phyloP scores from a whole-genome alignment of 2,329 filamentous ascomycete genomes.

The Xylariaceae sp. region DNA sequence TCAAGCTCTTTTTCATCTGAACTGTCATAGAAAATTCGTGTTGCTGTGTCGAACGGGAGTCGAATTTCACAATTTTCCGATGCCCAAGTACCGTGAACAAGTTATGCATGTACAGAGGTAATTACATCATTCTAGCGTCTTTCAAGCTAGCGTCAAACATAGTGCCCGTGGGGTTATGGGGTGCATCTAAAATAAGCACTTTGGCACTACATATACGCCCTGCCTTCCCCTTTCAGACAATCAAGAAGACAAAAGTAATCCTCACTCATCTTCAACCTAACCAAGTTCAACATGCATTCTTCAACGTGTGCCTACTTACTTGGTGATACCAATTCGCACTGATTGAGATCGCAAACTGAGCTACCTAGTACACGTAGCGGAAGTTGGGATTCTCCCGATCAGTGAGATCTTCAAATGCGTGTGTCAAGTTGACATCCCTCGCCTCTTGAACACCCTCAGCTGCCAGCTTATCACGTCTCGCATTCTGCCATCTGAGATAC shows the following conservation, averaged over 20 bases:
- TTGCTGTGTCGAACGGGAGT: too few relatives aligned
- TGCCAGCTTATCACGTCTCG: slow-evolving; percentile 28
- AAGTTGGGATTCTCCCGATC: slow-evolving; percentile 35
- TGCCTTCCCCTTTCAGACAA: too few relatives aligned
- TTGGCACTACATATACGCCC: too few relatives aligned
- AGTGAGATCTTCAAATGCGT: slow-evolving; percentile 35
- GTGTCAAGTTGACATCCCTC: slow-evolving; percentile 25
- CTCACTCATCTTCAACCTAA: too few relatives aligned
- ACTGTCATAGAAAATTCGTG: too few relatives aligned
- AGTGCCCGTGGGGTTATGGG: too few relatives aligned
- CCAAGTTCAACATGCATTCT: too few relatives aligned
- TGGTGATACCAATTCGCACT: background rate
- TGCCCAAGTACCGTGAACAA: background rate
- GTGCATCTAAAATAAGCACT: too few relatives aligned
- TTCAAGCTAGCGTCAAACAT: too few relatives aligned
- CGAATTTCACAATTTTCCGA: background rate
- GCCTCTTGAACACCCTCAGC: slow-evolving; percentile 29
- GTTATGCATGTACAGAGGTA: background rate
- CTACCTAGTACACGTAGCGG: slow-evolving; percentile 32
- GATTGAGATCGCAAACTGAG: background rate
- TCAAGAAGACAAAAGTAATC: background rate
- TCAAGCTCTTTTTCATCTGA: too few relatives aligned
- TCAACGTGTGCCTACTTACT: too few relatives aligned
- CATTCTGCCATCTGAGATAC: slow-evolving; percentile 54
- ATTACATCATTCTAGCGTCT: background rate